Base-by-base conservation (phyloP, 2,329 filamentous ascomycete genomes). In the Claviceps sorghi region DNA sequence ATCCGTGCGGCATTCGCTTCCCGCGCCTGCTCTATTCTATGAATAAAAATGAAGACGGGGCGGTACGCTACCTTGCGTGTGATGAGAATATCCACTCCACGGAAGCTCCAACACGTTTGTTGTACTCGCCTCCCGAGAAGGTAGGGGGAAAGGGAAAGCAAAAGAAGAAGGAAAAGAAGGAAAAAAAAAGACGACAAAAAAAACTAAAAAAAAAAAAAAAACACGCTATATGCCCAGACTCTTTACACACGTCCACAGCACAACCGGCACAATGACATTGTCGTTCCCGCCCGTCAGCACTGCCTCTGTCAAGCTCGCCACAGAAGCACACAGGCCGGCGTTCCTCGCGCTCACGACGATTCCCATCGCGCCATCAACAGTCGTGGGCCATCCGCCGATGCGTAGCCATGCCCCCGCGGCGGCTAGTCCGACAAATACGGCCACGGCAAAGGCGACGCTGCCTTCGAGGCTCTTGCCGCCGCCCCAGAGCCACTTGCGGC, bases 231-330 rank as follows among this genome's bases (percentile, higher is more conserved):
- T 63, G 52, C 77, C 77, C 55, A 91, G 67, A 21, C 87, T 88
- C 68, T 91, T 86, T 41, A 95, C 89, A 61, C 95, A 82, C 54
- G 90, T 78, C 93, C 93, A 98, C 55, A 98, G 70, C 49, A 95
- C 82, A 53, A 98, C 81, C 4, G 93, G 93, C 57, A 97, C 91
- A 57, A 97, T 84, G 19, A 98, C 93, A 73, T 98, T 98, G 74
- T 98, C 93, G 67, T 98, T 98, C 32, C 91, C 93, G 2, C 93
- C 93, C 15, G 93, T 97, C 57, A 98, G 71, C 47, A 96, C 91
- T 29, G 93, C 90, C 71, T 98, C 93, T 50, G 93, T 95, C 59
- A 96, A 75, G 67, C 90, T 96, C 30, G 90, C 88, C 53, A 89
- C 79, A 43, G 77, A 76, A 7, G 86, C 89, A 58, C 89, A 94